Conservation (phyloP, 257 asterid species). For the Jasminum sambac region DNA sequence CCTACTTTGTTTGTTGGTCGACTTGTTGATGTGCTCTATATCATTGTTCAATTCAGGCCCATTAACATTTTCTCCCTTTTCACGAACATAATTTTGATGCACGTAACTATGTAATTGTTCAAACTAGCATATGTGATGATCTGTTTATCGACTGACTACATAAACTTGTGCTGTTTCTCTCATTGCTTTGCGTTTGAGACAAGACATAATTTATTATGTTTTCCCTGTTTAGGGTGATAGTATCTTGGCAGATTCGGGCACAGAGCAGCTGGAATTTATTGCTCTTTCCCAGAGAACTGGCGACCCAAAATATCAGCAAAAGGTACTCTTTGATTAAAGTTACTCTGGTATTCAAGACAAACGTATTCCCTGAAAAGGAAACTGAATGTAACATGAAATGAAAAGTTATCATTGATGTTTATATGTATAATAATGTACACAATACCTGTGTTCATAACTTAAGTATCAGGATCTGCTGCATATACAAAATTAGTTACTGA, state of each 20-base stretch:
- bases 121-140: not conserved
- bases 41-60: not conserved
- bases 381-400: conserved; percentile 12
- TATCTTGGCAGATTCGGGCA: conserved; percentile 95
- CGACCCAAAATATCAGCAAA: conserved; percentile 83
- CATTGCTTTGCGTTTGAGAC: not conserved
- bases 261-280: conserved; percentile 97
- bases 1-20: not conserved
- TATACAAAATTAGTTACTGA: not conserved
- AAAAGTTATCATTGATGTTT: not conserved
- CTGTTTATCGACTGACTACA: not conserved
- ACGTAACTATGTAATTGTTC: not conserved
- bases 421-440: not conserved
- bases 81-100: not conserved
- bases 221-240: conserved; percentile 78
- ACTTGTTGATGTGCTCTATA: not conserved
- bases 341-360: not conserved
- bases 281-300: conserved; percentile 98
- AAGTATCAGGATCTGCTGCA: not conserved
- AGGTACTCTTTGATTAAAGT: conserved; percentile 37
- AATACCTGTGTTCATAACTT: not conserved
- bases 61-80: not conserved
- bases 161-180: not conserved
- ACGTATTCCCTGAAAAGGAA: not conserved
- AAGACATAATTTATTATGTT: not conserved